Base-by-base conservation (phyloP, 352 stramenopile genomes). In the Phytophthora litchii region DNA sequence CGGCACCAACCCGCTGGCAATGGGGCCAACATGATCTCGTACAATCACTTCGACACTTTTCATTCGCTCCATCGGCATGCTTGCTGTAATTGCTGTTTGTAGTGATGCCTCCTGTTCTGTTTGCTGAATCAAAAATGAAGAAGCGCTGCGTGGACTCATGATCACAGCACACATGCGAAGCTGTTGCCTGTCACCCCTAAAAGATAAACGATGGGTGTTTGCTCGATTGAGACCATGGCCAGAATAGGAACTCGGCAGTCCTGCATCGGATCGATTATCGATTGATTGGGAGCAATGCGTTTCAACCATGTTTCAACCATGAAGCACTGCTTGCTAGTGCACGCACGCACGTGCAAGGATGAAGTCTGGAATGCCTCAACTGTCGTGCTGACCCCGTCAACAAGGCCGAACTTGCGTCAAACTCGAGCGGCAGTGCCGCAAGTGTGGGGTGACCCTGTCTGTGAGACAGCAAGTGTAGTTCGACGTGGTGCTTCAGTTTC, bases 31-130 rank as follows among this genome's bases (percentile, higher is more conserved):
- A n/a, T 64, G 46, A 11, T 72, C 64, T 52, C 70, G 59, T 14
- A 78, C 56, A 20, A 78, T 67, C 12, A 80, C 67, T 21, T 76
- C 56, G n/a, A 80, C 70, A 43, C 70, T 80, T 41, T 34, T 74
- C 47, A 83, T 70, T n/a, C 46, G 60, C 42, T 71, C 50, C 53
- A 70, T 67, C 20, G 57, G 55, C 48, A 63, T 60, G 20, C 6
- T 53, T 40, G 17, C 32, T 59, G 36, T 54, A 11, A 19, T 58
- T 64, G 42, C 36, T 60, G 34, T 7, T 54, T 63, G 34, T 3
- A 43, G 51, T 35, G 25, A 8, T 42, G 47, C 49, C 49, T 54
- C 19, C n/a, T 52, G 49, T 38, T 17, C 54, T 44, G 44, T 38
- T 35, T 51, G 47, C 47, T 57, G n/a, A 60, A 48, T 60, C 12